Evolutionary conservation across 768 basidiomycete species (phyloP), one percentile per base, ranked within the genome.

Genomic region (Rhodotorula kratochvilovae): DNA sequence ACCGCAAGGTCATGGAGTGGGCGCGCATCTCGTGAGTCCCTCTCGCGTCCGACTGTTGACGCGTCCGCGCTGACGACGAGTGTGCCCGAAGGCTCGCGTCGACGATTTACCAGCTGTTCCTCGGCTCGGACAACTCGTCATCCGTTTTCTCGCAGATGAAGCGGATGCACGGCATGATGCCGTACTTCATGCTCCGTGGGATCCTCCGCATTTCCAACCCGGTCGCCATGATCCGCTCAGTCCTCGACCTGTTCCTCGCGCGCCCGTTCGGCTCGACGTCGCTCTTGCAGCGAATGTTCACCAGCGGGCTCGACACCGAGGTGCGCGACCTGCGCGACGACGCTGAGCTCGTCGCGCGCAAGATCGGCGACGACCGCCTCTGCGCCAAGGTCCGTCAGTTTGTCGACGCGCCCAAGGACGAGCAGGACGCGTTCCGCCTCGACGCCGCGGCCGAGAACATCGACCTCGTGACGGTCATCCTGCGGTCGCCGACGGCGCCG

Each of bases 271-370:
- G 96, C 5, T 91, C 92, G 12, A 87, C 87, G 70, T 92, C 91
- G 79, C 83, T 99, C 35, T 83, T 98, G 27, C 96, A 99, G 80
- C 85, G 91, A 58, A 96, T 99, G 92, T 99, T 97, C 82, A 92
- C 92, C 1, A 89, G 90, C 74, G 92, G 91, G 1, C 81, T 99
- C 60, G 85, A 87, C 10, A 96, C 97, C 80, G 96, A 98, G 80
- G 90, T 90, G 53, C 88, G 87, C 71, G 84, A 85, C 2, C 39
- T 63, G 10, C 54, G 50, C 17, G 60, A 48, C 45, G 60, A 46
- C 46, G 45, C 59, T 43, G 59, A 89, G 71, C 85, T 87, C 29
- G 91, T 99, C 53, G 87, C 88, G 77, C 87, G 88, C 68, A 95
- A 94, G 80, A 86, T 99, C 43, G 91, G 92, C 65, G 92, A 96